Percentiles rank a stretch among this genome's conserved stretches.
These are phyloP conservation scores for Escallonia rubra DNA, from an alignment of 129 eudicot genomes.

Conservation along the genomic window DNA sequence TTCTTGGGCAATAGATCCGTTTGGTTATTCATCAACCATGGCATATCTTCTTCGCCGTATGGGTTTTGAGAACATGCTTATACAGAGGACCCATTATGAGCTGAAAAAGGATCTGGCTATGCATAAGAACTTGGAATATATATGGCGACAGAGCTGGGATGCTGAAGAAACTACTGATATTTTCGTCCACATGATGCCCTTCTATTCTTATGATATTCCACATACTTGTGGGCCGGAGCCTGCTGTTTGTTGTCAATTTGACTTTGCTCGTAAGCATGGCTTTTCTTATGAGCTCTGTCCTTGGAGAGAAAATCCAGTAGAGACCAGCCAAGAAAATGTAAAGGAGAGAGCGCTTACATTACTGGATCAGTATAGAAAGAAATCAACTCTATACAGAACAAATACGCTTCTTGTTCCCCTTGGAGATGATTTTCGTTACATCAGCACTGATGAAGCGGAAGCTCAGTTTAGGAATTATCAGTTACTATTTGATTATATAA, in stretches of 20 bases:
- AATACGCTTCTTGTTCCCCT: constrained; percentile 93
- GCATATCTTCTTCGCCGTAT: constrained; percentile 99
- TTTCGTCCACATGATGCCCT: constrained; percentile 99
- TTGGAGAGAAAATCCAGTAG: constrained; percentile 90
- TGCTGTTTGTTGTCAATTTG: constrained; percentile 94
- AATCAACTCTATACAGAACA: constrained; percentile 88
- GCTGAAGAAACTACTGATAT: constrained; percentile 87
- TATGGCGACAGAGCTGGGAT: constrained; percentile 99
- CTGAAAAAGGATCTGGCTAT: constrained; percentile 86
- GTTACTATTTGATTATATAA: constrained; percentile 84
- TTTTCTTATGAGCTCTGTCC: constrained; percentile 90
- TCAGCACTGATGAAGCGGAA: constrained; percentile 95
- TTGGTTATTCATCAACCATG: constrained; percentile 97
- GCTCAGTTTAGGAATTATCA: constrained; percentile 96
- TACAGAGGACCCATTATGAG: constrained; percentile 97
- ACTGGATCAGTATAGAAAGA: constrained; percentile 88
- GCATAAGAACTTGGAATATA: constrained; percentile 74
- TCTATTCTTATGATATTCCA: constrained; percentile 90
- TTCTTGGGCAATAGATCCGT: constrained; percentile 98
- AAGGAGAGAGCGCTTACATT: constrained; percentile 74
- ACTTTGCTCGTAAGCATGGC: constrained; percentile 89
- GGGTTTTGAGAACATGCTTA: constrained; percentile 99
- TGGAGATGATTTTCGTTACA: constrained; percentile 96
- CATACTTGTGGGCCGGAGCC: constrained; percentile 99
- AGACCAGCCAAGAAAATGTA: constrained; percentile 81